Conservation (phyloP, 2,329 filamentous ascomycete genomes). For the Penicillium sp. region DNA sequence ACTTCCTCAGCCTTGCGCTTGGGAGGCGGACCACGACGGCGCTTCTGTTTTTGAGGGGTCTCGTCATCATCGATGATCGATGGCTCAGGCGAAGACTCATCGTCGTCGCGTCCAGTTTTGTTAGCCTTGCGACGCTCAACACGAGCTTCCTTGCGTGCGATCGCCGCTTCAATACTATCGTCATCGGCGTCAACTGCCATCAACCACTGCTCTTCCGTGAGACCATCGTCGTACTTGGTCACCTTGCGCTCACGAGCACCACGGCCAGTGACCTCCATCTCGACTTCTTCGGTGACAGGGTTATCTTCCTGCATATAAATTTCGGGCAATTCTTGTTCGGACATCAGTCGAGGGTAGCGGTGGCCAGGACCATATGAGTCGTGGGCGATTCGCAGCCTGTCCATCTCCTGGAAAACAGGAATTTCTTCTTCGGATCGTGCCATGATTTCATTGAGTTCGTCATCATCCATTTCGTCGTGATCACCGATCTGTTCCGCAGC, state of each 20-base stretch:
- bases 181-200: constrained; percentile 97
- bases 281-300: constrained; percentile 72
- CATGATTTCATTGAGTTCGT: constrained; percentile 92
- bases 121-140: constrained; percentile 78
- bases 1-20: constrained; percentile 86
- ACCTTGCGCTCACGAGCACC: constrained; percentile 92
- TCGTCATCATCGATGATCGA: constrained; percentile 82
- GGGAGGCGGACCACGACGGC: constrained; percentile 74
- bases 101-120: constrained; percentile 59
- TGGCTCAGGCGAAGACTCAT: constrained; percentile 62
- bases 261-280: constrained; percentile 72
- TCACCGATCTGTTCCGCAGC: constrained; percentile 69
- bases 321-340: constrained; percentile 83
- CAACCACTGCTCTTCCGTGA: constrained; percentile 98
- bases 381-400: constrained; percentile 67
- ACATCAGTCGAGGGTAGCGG: constrained; percentile 75
- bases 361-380: constrained; percentile 68
- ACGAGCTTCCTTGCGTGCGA: constrained; percentile 81
- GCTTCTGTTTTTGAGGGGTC: constrained; percentile 70
- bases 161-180: constrained; percentile 87
- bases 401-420: constrained; percentile 73
- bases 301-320: constrained; percentile 89
- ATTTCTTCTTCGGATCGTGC: constrained; percentile 84
- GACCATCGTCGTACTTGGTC: constrained; percentile 92
- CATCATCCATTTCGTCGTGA: constrained; percentile 97